These are phyloP conservation scores for Neurospora sp. DNA, from an alignment of 495 filamentous ascomycete genomes.

Conservation along the genomic window DNA sequence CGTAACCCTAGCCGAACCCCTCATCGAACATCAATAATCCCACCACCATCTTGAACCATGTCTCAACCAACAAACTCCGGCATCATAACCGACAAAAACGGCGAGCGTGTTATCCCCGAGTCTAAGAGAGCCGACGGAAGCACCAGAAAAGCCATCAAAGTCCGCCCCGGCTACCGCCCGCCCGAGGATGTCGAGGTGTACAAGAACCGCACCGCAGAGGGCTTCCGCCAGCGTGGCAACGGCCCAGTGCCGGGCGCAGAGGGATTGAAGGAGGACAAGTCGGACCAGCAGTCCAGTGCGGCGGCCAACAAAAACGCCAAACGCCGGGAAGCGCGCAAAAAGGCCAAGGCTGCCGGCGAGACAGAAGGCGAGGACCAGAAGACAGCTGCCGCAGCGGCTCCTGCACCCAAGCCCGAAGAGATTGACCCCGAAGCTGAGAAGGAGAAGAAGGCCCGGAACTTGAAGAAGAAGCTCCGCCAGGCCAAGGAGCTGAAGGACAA, in stretches of 20 bases:
- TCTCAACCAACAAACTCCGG: constrained; percentile 49
- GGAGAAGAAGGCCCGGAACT: constrained; percentile 83
- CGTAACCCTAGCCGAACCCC: neutral
- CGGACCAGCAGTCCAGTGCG: constrained; percentile 30
- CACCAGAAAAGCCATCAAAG: constrained; percentile 80
- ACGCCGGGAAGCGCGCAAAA: constrained; percentile 78
- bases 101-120: constrained; percentile 80
- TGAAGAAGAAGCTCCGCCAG: constrained; percentile 95
- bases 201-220: constrained; percentile 82
- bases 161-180: constrained; percentile 85
- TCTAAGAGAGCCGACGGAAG: constrained; percentile 81
- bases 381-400: constrained; percentile 17
- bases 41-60: constrained; percentile 27
- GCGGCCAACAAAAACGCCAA: constrained; percentile 89
- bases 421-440: constrained; percentile 65
- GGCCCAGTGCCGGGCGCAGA: constrained; percentile 73
- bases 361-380: constrained; percentile 29
- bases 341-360: constrained; percentile 54
- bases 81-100: constrained; percentile 61
- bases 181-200: constrained; percentile 96
- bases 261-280: constrained; percentile 43
- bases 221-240: constrained; percentile 71
- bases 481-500: constrained; percentile 84
- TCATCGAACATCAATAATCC: neutral
- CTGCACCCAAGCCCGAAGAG: constrained; percentile 17